phyloP scores from a whole-genome alignment of 2,329 filamentous ascomycete species.

The Exophiala sp. region DNA sequence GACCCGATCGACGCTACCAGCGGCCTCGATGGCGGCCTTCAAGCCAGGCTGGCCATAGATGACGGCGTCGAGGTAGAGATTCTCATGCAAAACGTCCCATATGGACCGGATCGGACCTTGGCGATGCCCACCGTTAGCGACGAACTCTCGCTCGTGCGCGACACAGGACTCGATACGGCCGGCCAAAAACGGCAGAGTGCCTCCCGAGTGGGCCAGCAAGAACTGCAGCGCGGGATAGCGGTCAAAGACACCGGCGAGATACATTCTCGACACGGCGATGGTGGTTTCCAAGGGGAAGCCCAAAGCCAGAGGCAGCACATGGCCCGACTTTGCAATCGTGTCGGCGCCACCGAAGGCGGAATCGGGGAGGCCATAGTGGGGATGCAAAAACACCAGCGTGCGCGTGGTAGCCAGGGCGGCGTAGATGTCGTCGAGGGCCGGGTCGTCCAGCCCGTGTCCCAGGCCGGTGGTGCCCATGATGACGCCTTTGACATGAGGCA shows the following conservation, averaged over 20 bases:
- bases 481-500: slow-evolving; percentile 71
- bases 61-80: slow-evolving; percentile 76
- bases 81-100: slow-evolving; percentile 63
- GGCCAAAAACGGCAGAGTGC: slow-evolving; percentile 80
- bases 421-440: slow-evolving; percentile 65
- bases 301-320: slow-evolving; percentile 76
- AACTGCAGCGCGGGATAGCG: slow-evolving; percentile 62
- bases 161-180: slow-evolving; percentile 85
- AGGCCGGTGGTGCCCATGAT: slow-evolving; percentile 82
- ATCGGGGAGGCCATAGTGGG: slow-evolving; percentile 80
- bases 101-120: slow-evolving; percentile 53
- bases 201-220: slow-evolving; percentile 80
- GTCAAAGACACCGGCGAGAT: slow-evolving; percentile 80
- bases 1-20: slow-evolving; percentile 34
- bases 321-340: slow-evolving; percentile 66
- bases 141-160: slow-evolving; percentile 70
- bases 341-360: slow-evolving; percentile 75
- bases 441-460: slow-evolving; percentile 74
- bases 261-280: slow-evolving; percentile 81
- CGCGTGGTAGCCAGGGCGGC: slow-evolving; percentile 58
- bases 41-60: slow-evolving; percentile 52
- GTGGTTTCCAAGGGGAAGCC: slow-evolving; percentile 92
- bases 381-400: slow-evolving; percentile 75
- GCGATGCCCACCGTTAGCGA: slow-evolving; percentile 56
- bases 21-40: slow-evolving; percentile 72